Base-by-base conservation (phyloP, 2,329 filamentous ascomycete genomes). In the Claviceps citrina region DNA sequence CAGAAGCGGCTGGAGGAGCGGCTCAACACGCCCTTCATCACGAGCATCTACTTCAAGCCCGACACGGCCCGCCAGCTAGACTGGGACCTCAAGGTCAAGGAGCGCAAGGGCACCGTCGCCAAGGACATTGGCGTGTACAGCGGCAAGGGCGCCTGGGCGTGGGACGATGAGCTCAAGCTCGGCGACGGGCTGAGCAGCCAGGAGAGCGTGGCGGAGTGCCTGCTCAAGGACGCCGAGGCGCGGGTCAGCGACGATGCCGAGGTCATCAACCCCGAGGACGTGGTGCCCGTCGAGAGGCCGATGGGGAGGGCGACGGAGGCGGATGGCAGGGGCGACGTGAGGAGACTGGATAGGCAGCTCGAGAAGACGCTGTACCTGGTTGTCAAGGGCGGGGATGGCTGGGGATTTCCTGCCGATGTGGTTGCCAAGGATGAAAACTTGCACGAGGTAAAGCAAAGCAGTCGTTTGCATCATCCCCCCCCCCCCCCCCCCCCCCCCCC, bases 1-100 rank as follows among this genome's bases (percentile, higher is more conserved):
- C 91, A 98, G 66, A 89, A 89, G 53, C 85, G 91, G 12, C 72
- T 98, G 44, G 94, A 96, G 61, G 91, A 98, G 68, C 83, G 91
- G 32, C 71, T 94, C 39, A 78, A 80, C 16, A 72, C 91, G 4
- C 84, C 87, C 2, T 98, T 96, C 61, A 82, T 82, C 42, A 77
- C 83, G 49, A 83, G 83, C 58, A 91, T 96, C 65, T 98, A 93
- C 71, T 93, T 87, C 73, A 93, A 93, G 68, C 78, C 78, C 50
- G 84, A 84, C 55, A 93, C 87, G 9, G 80, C 86, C 1, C 71
- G 76, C 7, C 83, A 87, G 49, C 68, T 85, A 38, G 87, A 95
- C 64, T 96, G 86, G 84, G 84, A 87, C 59, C 72, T 84, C 56
- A 93, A 93, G 64, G 73, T 84, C 46, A 69, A 70, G 50, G 80